Conservation (phyloP, 2,329 filamentous ascomycete species). For the Berkeleyomyces basicola region DNA sequence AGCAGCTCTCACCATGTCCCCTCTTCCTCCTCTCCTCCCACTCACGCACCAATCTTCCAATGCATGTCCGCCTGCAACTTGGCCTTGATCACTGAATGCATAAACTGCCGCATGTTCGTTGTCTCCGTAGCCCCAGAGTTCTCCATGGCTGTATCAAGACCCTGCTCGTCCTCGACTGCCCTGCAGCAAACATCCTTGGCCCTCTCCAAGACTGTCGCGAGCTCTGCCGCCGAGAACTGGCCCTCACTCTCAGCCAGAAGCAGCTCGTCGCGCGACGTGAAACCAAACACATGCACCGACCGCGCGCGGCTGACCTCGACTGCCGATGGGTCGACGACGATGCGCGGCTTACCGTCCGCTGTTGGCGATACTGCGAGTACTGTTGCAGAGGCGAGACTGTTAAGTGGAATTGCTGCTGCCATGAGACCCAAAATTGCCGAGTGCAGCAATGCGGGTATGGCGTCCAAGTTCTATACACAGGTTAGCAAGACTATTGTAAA, state of each 20-base stretch:
- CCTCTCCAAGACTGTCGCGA: conserved; percentile 51
- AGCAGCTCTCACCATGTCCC: neutral
- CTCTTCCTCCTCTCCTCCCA: neutral
- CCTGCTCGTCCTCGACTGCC: conserved; percentile 21
- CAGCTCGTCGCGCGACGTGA: conserved; percentile 56
- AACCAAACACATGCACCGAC: conserved; percentile 71
- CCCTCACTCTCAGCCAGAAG: conserved; percentile 72
- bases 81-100: conserved; percentile 42
- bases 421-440: conserved; percentile 62
- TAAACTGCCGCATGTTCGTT: conserved; percentile 40
- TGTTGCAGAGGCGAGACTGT: conserved; percentile 50
- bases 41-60: conserved; percentile 29
- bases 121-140: conserved; percentile 27
- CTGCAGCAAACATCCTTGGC: conserved; percentile 50
- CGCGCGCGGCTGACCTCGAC: conserved; percentile 43
- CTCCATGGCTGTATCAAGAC: conserved; percentile 28
- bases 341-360: conserved; percentile 20
- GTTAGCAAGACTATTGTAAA: conserved; percentile 4
- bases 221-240: conserved; percentile 55
- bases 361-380: conserved; percentile 35
- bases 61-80: conserved; percentile 37
- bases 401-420: conserved; percentile 67
- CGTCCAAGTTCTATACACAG: conserved; percentile 46
- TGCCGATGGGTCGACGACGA: conserved; percentile 44
- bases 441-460: conserved; percentile 71